Evolutionary conservation across 805 yeast genomes (phyloP), one percentile per base, ranked within the genome.

Genomic region (Clavispora santaluciae): DNA sequence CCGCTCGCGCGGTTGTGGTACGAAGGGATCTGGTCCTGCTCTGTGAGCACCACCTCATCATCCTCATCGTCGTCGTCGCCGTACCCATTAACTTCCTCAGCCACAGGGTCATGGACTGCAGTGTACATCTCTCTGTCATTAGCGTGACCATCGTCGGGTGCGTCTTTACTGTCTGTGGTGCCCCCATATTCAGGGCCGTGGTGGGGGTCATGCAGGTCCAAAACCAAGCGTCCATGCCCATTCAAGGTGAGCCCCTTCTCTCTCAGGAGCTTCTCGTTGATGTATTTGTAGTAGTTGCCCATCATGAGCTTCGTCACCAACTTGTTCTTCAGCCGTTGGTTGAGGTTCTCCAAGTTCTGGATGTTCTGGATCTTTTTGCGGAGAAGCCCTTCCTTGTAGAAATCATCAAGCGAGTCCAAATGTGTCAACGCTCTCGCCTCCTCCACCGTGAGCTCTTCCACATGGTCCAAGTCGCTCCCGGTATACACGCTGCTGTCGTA

Each of bases 301-400:
- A 83, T 79, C 88, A 82, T 82, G 39, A 83, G 61, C 45, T 74
- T 69, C 33, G 84, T 85, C 13, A 81, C 78, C 43, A 82, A 53
- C 51, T 64, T 66, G 42, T 76, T 68, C 47, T 76, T 70, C 59
- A 68, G 66, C 25, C 56, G 44, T 39, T 77, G 75, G 22, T 60
- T 53, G 28, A 77, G 48, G 29, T 57, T 55, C 8, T 48, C 50
- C 39, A 70, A 55, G 3, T 56, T 53, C 37, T 76, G 68, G 40
- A 77, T 76, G 38, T 59, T 58, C 50, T 70, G 78, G 33, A 79
- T 79, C 53, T 75, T 66, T 22, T 55, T 53, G 49, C 85, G 64
- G 42, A 79, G 57, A 16, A 66, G 41, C 35, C 60, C 65, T 43
- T 70, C 66, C 35, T 64, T 60, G 28, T 55, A 55, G 40, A 67